These are phyloP conservation scores for Rhypophila decipiens DNA, from an alignment of 495 filamentous ascomycete species.

Conservation along the genomic window DNA sequence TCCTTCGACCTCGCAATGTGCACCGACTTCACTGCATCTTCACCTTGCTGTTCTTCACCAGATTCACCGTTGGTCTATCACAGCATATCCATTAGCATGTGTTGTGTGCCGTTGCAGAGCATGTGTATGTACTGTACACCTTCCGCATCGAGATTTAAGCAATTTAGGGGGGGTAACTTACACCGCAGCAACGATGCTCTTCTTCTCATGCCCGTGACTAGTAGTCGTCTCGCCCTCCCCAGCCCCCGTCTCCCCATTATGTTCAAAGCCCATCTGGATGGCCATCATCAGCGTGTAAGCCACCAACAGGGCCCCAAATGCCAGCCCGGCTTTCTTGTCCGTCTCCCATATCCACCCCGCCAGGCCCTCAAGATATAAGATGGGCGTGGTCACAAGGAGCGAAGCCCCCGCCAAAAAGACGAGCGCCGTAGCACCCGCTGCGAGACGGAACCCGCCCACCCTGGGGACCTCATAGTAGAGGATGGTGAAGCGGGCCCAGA, in stretches of 20 bases:
- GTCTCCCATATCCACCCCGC: not conserved
- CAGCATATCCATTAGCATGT: not conserved
- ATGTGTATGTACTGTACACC: too few species aligned
- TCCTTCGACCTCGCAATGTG: too few species aligned
- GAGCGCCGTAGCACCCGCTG: conserved; percentile 13
- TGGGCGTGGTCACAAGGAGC: conserved; percentile 3
- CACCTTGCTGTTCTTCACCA: conserved; percentile 2
- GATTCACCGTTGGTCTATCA: conserved; percentile 1
- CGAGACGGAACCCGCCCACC: conserved; percentile 13
- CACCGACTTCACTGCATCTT: conserved; percentile 2
- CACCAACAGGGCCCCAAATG: not conserved
- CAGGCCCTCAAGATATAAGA: not conserved
- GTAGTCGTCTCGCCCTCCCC: not conserved
- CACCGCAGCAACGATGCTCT: conserved; percentile 1
- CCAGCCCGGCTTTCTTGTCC: not conserved
- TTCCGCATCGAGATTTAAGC: too few species aligned
- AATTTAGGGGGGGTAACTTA: too few species aligned
- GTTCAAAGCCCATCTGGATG: conserved; percentile 7
- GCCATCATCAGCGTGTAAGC: conserved; percentile 6
- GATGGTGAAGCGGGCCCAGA: conserved; percentile 12
- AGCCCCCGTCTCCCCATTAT: not conserved
- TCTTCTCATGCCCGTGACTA: conserved; percentile 1
- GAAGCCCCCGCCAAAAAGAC: conserved; percentile 7
- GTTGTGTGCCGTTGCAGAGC: too few species aligned
- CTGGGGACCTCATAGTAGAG: conserved; percentile 19